phyloP scores from a whole-genome alignment of 2,329 filamentous ascomycete species.

The Neopestalotiopsis sp. region DNA sequence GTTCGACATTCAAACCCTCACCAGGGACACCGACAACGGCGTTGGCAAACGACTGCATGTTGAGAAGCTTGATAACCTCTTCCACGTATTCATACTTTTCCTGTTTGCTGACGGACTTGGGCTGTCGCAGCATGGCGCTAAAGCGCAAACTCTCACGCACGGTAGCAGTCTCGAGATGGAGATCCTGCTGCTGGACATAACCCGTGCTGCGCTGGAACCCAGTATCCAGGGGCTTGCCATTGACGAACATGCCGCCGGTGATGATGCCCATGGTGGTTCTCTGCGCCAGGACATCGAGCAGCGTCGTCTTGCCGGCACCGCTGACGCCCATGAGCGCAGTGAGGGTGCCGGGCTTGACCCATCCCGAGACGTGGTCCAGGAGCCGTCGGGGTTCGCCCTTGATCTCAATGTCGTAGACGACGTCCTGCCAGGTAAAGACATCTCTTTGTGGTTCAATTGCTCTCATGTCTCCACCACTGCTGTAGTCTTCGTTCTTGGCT shows the following conservation, averaged over 20 bases:
- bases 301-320: conserved; percentile 76
- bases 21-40: conserved; percentile 73
- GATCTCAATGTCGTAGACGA: conserved; percentile 75
- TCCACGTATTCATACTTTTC: conserved; percentile 72
- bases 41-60: conserved; percentile 71
- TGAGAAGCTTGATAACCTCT: conserved; percentile 71
- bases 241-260: conserved; percentile 71
- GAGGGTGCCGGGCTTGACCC: conserved; percentile 87
- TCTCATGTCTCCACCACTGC: neutral
- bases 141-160: conserved; percentile 71
- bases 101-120: conserved; percentile 58
- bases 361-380: conserved; percentile 81
- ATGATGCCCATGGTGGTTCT: conserved; percentile 76
- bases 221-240: conserved; percentile 65
- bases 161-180: conserved; percentile 69
- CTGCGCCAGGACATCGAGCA: conserved; percentile 73
- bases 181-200: conserved; percentile 73
- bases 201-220: conserved; percentile 74
- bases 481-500: conserved; percentile 4
- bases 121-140: conserved; percentile 69
- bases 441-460: conserved; percentile 34
- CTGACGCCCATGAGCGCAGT: conserved; percentile 80
- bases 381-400: conserved; percentile 75
- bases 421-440: conserved; percentile 81
- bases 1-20: conserved; percentile 57